Evolutionary conservation across 176 grass and related monocot genomes (phyloP), one percentile per base, ranked within the genome.

Genomic region (Oryza meyeriana): DNA sequence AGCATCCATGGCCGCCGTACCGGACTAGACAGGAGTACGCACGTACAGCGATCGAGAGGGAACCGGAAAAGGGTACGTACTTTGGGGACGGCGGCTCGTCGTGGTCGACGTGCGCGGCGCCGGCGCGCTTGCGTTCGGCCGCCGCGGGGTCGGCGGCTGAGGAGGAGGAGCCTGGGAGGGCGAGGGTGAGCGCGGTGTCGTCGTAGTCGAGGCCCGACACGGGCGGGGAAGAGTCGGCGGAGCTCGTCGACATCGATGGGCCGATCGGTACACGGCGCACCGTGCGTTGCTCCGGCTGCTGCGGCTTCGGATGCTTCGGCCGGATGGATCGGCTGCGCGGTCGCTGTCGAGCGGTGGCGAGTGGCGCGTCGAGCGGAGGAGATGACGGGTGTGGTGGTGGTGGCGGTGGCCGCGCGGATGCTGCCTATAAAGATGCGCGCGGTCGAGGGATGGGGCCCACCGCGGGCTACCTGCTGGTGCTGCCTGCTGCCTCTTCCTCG

Each of bases 121-220:
- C 47, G 47, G 47, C 77, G 41, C 41, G 87, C 78, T 85, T 85
- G 82, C 87, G 83, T 10, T 87, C 82, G 30, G 66, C 31, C 20
- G 48, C 38, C 78, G 52, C 78, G 63, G 47, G 20, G 44, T 55
- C 36, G 50, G 64, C 14, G 25, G 25, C 29, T 10, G 66, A 2
- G 36, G 72, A n/a, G 22, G 71, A 87, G 41, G 71, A 82, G 45
- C 92, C 92, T 0, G 92, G 92, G 36, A 85, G 92, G 8, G 82
- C 86, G 70, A 94, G 92, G 35, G 86, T 94, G 75, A 91, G 88
- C 30, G 76, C 82, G 10, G 92, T 94, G 83, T 94, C 88, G 59
- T 94, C 85, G 86, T 91, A 94, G 83, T 91, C 92, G 39, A 90
- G 88, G 69, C 85, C 88, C 30, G 88, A 93, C 22, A 86, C 88